A percentile compares a stretch with the other conserved stretches of the same genome.
Conservation (phyloP, 345 rosid genomes). For the Barbarea vulgaris region DNA sequence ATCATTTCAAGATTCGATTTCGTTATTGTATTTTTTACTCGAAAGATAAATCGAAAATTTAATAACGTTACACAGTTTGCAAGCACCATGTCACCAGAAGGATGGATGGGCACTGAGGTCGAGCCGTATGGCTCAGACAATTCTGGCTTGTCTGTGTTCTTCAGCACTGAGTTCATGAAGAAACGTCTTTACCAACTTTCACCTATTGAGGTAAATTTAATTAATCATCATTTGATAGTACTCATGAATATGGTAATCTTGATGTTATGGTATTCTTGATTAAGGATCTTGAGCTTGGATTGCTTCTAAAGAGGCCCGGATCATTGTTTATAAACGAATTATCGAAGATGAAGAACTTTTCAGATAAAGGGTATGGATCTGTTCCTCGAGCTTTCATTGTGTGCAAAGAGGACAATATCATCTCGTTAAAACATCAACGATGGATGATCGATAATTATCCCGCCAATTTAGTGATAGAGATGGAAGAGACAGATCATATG, state of each 20-base stretch:
- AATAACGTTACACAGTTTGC: constrained; percentile 3
- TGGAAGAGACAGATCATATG: constrained; percentile 52
- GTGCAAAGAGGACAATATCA: constrained; percentile 39
- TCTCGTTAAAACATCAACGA: constrained; percentile 31
- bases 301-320: constrained; percentile 43
- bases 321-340: constrained; percentile 39
- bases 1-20: no score
- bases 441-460: constrained; percentile 46
- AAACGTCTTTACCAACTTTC: constrained; percentile 34
- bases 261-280: constrained; percentile 6
- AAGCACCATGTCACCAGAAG: constrained; percentile 9
- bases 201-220: constrained; percentile 27
- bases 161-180: constrained; percentile 32
- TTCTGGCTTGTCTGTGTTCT: not conserved
- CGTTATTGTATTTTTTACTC: not conserved
- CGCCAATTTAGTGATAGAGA: constrained; percentile 36
- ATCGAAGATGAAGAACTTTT: constrained; percentile 28
- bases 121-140: constrained; percentile 26
- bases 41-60: not conserved
- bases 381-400: constrained; percentile 41
- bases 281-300: constrained; percentile 49
- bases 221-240: not conserved
- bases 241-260: not conserved
- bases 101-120: constrained; percentile 27
- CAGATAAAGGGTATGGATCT: constrained; percentile 41